Evolutionary conservation across 2,329 filamentous ascomycete genomes (phyloP), one percentile per base, ranked within the genome.

Genomic region (Claviceps fusiformis): DNA sequence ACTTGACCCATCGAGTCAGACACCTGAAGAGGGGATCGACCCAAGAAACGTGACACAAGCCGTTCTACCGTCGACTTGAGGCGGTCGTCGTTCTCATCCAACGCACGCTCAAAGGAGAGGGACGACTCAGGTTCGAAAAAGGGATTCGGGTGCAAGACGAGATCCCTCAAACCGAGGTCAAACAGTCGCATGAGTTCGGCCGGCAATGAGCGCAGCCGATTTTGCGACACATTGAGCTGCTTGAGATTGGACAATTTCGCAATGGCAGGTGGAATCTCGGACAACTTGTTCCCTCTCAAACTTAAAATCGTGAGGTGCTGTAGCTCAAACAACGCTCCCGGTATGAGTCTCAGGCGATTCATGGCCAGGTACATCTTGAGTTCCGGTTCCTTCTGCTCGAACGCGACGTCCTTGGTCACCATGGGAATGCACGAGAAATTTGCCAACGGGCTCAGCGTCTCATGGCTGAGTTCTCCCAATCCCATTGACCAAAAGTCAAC

Each of bases 221-320:
- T 89, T 54, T 84, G 78, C 0, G 82, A 79, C 9, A 89, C 61
- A 60, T 87, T 88, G 44, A 89, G 75, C 52, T 81, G 75, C 52
- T 72, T 70, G 4, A 89, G 73, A 56, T 81, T 82, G 5, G 64
- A 65, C 7, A 89, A 72, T 37, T 77, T 77, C 27, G 71, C 72
- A 51, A 89, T 80, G 3, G 75, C 72, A 0, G 80, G 71, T 1
- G 86, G 81, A 2, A 89, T 68, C 62, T 85, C 78, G 0, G 69
- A 70, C 15, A 89, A 73, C 29, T 74, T 66, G 61, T 88, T 88
- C 57, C 75, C 78, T 41, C 86, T 80, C 17, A 89, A 72, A 60
- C 79, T 87, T 13, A 89, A 75, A 17, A 83, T 78, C 0, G 79
- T 83, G 35, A 89, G 70, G 60, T 81, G 71, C 27, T 80, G 70